Conservation (phyloP, 441 rosid genomes). For the Erodium chrysanthum region DNA sequence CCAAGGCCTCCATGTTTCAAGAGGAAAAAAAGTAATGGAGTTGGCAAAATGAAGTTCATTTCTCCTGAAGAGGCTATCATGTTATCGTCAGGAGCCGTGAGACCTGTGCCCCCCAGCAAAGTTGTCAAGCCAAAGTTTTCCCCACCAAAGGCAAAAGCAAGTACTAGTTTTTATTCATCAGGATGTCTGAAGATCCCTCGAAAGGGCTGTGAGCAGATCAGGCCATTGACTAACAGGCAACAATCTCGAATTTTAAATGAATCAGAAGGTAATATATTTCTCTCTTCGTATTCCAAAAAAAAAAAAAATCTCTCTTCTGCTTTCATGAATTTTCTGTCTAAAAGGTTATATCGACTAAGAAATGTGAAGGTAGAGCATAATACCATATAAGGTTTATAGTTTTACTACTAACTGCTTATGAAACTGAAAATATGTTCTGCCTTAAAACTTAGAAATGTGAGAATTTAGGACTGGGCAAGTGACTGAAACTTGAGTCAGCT, state of each 20-base stretch:
- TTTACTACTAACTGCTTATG: not conserved
- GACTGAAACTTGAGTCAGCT: not conserved
- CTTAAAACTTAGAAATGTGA: not conserved
- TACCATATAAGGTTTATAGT: not conserved
- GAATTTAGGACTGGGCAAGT: not conserved
- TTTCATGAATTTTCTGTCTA: too few species aligned
- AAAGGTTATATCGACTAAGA: not conserved
- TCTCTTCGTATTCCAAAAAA: not conserved
- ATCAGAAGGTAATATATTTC: conserved; percentile 30
- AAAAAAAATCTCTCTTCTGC: too few species aligned
- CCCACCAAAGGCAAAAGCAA: conserved; percentile 15
- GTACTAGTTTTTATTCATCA: conserved; percentile 17
- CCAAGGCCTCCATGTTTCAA: conserved; percentile 11
- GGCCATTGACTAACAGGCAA: conserved; percentile 16
- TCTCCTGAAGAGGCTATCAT: conserved; percentile 28
- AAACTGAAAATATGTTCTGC: not conserved
- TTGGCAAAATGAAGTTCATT: conserved; percentile 39
- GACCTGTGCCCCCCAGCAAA: conserved; percentile 11
- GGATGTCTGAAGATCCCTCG: conserved; percentile 19
- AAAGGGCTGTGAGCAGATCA: conserved; percentile 19
- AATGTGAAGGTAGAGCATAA: not conserved
- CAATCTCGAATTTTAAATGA: conserved; percentile 18
- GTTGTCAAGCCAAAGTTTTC: conserved; percentile 15
- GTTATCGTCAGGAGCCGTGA: conserved; percentile 26
- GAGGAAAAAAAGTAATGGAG: conserved; percentile 15